Evolutionary conservation across 2,329 filamentous ascomycete species (phyloP).

Genomic region (Xylariaceae sp.): DNA sequence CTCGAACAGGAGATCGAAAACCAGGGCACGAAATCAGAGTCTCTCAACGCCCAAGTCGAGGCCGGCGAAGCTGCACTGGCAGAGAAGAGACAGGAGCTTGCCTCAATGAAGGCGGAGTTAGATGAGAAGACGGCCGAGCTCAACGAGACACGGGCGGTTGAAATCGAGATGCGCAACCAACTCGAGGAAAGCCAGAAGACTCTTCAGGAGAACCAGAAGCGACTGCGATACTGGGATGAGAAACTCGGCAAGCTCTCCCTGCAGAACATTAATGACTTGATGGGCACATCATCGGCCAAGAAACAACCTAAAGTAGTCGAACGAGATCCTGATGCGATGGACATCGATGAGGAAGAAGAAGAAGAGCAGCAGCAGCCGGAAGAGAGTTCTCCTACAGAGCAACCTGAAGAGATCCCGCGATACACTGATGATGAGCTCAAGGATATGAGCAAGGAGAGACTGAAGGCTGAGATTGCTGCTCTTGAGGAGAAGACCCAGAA

Average conservation of each 20-base stretch:
- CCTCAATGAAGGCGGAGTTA: constrained; percentile 73
- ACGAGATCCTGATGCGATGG: constrained; percentile 12
- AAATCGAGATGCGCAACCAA: constrained; percentile 98
- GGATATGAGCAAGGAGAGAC: constrained; percentile 57
- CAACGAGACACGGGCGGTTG: constrained; percentile 79
- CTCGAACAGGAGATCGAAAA: constrained; percentile 73
- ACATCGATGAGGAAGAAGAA: constrained; percentile 24
- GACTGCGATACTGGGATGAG: constrained; percentile 79
- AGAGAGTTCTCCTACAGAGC: constrained; percentile 20
- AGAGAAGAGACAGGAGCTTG: constrained; percentile 74
- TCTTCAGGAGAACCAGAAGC: constrained; percentile 78
- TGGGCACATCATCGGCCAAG: constrained; percentile 34
- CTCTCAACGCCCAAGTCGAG: constrained; percentile 67
- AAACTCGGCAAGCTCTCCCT: constrained; percentile 79
- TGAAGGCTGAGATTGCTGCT: constrained; percentile 57
- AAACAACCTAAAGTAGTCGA: constrained; percentile 19
- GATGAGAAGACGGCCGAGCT: constrained; percentile 81
- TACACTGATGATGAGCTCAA: constrained; percentile 69
- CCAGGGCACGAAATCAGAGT: constrained; percentile 70
- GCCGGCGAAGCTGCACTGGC: constrained; percentile 75
- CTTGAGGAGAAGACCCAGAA: constrained; percentile 72
- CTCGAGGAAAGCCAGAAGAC: constrained; percentile 94
- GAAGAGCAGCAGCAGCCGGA: constrained; percentile 24
- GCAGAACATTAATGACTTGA: constrained; percentile 72
- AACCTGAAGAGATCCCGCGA: constrained; percentile 60